A percentile compares a stretch with the other conserved stretches of the same genome.
phyloP scores from a whole-genome alignment of 1,284 basidiomycete species.

The Heterobasidion annosum region DNA sequence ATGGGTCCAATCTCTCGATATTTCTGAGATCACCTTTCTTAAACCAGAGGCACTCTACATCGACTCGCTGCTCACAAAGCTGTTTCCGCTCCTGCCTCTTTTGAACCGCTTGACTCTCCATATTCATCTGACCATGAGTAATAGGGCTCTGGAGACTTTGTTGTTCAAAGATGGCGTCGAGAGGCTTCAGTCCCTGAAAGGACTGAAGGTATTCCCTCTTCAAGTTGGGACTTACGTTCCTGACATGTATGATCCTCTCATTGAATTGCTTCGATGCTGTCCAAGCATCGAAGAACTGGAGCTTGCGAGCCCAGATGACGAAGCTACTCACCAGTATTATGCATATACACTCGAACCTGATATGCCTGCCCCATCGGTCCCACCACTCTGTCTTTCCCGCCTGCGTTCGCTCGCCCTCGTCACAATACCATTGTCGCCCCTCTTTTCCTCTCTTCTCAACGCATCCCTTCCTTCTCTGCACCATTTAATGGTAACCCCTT shows the following conservation, averaged over 20 bases:
- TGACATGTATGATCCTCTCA: conserved; percentile 2
- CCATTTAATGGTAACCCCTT: conserved; percentile 70
- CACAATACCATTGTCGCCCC: conserved; percentile 56
- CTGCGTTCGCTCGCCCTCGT: conserved; percentile 60
- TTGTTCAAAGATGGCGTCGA: conserved; percentile 41
- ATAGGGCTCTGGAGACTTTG: conserved; percentile 47
- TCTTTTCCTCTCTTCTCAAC: conserved; percentile 51
- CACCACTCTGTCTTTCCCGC: conserved; percentile 42
- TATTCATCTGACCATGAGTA: conserved; percentile 51
- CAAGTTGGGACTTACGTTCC: neutral
- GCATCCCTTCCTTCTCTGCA: conserved; percentile 56
- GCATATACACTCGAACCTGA: conserved; percentile 23
- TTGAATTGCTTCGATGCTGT: conserved; percentile 43
- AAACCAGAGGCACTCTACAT: conserved; percentile 38
- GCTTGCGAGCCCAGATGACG: conserved; percentile 50
- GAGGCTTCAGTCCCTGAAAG: conserved; percentile 51
- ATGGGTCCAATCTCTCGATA: conserved; percentile 69
- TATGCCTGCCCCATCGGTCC: conserved; percentile 18
- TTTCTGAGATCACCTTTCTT: conserved; percentile 44
- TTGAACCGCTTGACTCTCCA: conserved; percentile 53
- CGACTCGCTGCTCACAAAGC: conserved; percentile 48
- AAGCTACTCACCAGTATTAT: conserved; percentile 30
- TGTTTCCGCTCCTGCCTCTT: conserved; percentile 69
- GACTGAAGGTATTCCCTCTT: conserved; percentile 29
- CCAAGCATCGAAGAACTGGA: conserved; percentile 59